A percentile compares a stretch with the other conserved stretches of the same genome.
phyloP scores from a whole-genome alignment of 148 eudicot genomes.

The Fagopyrum esculentum region DNA sequence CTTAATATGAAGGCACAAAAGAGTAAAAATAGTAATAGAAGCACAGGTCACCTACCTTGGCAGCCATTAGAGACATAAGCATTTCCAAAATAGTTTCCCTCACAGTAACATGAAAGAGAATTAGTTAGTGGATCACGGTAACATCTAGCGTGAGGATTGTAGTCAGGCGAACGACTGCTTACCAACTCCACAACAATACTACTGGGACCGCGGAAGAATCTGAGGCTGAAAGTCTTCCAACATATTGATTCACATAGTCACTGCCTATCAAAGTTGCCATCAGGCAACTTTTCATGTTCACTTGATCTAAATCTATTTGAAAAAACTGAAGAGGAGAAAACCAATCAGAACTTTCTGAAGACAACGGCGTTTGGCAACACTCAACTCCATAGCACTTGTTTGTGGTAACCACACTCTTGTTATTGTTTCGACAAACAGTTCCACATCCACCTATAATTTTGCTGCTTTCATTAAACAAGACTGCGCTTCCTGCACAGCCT shows the following conservation, averaged over 20 bases:
- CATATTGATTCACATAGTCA: background rate
- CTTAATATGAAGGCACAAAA: background rate
- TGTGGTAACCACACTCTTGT: background rate
- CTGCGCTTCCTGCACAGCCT: constrained; percentile 15
- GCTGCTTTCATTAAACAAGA: constrained; percentile 7
- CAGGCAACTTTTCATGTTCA: background rate
- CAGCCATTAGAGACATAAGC: constrained; percentile 24
- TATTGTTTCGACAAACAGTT: constrained; percentile 13
- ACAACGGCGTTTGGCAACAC: constrained; percentile 30
- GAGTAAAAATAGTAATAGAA: background rate
- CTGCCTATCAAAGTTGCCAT: background rate
- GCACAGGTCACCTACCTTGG: constrained; percentile 16
- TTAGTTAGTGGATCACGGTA: background rate
- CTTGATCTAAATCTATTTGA: background rate
- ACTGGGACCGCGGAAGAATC: background rate
- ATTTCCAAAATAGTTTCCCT: constrained; percentile 7
- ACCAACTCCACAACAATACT: background rate
- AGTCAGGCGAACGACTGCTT: background rate
- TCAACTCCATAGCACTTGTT: constrained; percentile 27
- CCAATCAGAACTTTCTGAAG: background rate
- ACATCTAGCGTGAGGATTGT: background rate
- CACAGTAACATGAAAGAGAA: background rate
- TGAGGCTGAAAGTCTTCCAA: background rate
- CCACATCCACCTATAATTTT: constrained; percentile 16
- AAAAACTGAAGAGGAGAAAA: background rate